A percentile compares a stretch with the other conserved stretches of the same genome.
Evolutionary conservation across 1,284 basidiomycete genomes (phyloP).

Genomic region (Ganoderma boninense): DNA sequence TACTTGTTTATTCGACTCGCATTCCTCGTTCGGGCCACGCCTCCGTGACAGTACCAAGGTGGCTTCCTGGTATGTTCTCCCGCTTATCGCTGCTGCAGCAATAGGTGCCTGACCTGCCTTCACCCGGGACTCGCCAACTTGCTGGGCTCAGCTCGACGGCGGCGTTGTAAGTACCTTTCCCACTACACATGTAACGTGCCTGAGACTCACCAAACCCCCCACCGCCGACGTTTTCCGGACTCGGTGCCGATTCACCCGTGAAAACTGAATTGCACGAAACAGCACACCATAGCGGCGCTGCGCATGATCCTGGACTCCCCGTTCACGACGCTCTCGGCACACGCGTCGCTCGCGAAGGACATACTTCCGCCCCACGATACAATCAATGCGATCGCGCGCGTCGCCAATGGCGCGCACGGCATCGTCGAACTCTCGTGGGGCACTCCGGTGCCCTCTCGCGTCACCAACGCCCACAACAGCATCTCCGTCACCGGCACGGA

Average conservation of each 20-base stretch:
- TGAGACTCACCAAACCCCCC: not conserved
- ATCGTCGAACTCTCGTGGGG: conserved; percentile 64
- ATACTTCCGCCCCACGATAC: conserved; percentile 82
- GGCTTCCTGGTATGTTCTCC: conserved; percentile 69
- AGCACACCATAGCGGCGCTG: conserved; percentile 73
- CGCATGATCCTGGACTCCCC: conserved; percentile 65
- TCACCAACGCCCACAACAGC: conserved; percentile 42
- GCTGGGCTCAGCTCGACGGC: conserved; percentile 62
- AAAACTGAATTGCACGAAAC: not conserved
- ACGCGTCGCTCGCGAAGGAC: conserved; percentile 73
- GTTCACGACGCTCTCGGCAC: conserved; percentile 64
- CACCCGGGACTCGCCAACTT: conserved; percentile 21
- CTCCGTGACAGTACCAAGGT: conserved; percentile 73
- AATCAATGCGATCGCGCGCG: conserved; percentile 61
- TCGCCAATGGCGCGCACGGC: conserved; percentile 65
- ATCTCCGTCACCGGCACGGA: conserved; percentile 66
- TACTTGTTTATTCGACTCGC: not conserved
- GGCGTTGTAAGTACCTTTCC: conserved; percentile 63
- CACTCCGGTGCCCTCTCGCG: conserved; percentile 55
- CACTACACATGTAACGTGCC: conserved; percentile 12
- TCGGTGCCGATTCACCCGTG: not conserved
- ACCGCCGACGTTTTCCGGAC: not conserved
- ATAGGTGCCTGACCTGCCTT: conserved; percentile 25
- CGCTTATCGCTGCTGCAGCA: conserved; percentile 1
- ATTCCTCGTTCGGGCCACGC: not conserved